These are phyloP conservation scores for Pythium aristosporum DNA, from an alignment of 352 stramenopile species.

Conservation along the genomic window DNA sequence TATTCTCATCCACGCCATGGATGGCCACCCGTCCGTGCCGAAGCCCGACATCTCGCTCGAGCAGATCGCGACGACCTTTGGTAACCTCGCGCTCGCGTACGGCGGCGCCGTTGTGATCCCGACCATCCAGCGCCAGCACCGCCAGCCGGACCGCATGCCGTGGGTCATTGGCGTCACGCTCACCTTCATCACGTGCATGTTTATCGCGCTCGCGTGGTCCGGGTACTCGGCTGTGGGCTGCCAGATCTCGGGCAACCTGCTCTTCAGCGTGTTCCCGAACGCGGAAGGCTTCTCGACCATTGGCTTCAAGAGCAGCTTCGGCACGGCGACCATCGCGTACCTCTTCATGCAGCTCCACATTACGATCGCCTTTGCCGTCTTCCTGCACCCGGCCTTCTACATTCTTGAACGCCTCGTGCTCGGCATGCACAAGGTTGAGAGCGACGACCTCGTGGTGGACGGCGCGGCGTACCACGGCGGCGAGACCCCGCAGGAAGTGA, in stretches of 20 bases:
- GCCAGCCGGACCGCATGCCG: constrained; percentile 36
- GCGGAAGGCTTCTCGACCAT: constrained; percentile 13
- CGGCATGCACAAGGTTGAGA: constrained; percentile 25
- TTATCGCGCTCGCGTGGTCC: constrained; percentile 31
- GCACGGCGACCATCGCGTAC: constrained; percentile 33
- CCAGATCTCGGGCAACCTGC: constrained; percentile 41
- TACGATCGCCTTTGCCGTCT: constrained; percentile 36
- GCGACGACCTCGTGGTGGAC: constrained; percentile 24
- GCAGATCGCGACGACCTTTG: constrained; percentile 34
- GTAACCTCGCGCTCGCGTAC: constrained; percentile 41
- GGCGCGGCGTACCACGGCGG: constrained; percentile 8
- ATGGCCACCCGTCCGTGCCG: constrained; percentile 15
- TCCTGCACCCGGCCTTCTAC: constrained; percentile 37
- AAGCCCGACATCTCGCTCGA: constrained; percentile 29
- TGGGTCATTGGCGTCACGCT: constrained; percentile 36
- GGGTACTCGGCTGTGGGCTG: constrained; percentile 32
- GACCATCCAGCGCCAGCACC: constrained; percentile 34
- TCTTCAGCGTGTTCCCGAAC: constrained; percentile 28
- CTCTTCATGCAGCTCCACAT: constrained; percentile 51
- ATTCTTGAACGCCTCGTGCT: constrained; percentile 30
- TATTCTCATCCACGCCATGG: constrained; percentile 31
- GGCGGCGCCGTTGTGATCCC: constrained; percentile 40
- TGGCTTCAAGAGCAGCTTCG: constrained; percentile 28
- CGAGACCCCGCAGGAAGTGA: constrained; percentile 6
- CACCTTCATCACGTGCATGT: constrained; percentile 32